phyloP scores from a whole-genome alignment of 805 yeast genomes.

The Wickerhamiella galacta region DNA sequence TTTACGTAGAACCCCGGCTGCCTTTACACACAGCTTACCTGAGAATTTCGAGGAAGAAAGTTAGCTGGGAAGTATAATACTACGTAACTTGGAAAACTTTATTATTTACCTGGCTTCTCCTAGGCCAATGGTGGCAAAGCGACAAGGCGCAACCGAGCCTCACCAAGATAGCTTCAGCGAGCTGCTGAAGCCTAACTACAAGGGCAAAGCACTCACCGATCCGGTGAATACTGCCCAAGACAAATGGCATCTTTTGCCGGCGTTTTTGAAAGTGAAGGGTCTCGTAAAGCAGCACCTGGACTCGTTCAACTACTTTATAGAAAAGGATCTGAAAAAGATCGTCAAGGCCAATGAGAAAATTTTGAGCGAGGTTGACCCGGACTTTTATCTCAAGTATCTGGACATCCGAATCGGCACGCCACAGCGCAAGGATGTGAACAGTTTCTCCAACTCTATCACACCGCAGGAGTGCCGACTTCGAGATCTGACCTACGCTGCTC shows the following conservation, averaged over 20 bases:
- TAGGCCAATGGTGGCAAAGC: background rate
- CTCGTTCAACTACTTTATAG: constrained; percentile 94
- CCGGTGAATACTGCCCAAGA: constrained; percentile 83
- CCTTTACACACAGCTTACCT: too few species aligned
- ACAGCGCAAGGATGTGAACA: constrained; percentile 23
- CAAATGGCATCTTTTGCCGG: constrained; percentile 93
- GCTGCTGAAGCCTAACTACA: constrained; percentile 60
- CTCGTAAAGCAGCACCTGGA: constrained; percentile 93
- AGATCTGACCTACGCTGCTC: constrained; percentile 89
- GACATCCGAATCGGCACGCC: constrained; percentile 77
- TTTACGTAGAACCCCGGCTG: too few species aligned
- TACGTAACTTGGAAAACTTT: background rate
- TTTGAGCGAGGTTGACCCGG: constrained; percentile 91
- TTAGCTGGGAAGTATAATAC: background rate
- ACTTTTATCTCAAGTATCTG: constrained; percentile 78
- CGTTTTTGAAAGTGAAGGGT: constrained; percentile 89
- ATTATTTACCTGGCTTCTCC: background rate
- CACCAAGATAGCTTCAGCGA: constrained; percentile 36
- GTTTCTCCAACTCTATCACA: constrained; percentile 21
- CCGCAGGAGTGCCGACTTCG: constrained; percentile 94
- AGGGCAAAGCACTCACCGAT: constrained; percentile 76
- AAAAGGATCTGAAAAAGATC: constrained; percentile 81
- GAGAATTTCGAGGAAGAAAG: too few species aligned
- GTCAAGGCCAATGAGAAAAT: constrained; percentile 80
- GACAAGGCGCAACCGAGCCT: background rate